Base-by-base conservation (phyloP, 2,329 filamentous ascomycete genomes). In the Parastagonospora nodorum region DNA sequence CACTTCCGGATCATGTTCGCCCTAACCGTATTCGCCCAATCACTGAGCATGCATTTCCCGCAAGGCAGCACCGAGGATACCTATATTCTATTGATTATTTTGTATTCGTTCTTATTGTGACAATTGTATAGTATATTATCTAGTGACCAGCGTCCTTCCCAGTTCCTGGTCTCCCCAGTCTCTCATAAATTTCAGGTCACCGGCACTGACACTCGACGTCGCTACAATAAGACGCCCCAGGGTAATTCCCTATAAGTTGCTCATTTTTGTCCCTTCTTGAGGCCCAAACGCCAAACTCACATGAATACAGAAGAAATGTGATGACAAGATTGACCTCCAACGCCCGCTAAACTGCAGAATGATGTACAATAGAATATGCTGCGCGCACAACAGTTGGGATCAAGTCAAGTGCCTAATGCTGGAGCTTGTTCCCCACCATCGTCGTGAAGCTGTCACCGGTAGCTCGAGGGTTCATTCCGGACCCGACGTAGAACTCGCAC, bases 401-500 rank as follows among this genome's bases (percentile, higher is more conserved):
- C 7, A 11, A 31, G 29, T 31, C 7, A 11, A 11, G 29, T 27
- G 35, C 33, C 15, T 37, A 15, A 14, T 49, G 42, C 4, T 52
- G 37, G 2, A 64, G 45, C 43, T 58, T 57, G n/a, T 43, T 51
- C 10, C 62, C 61, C 28, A 45, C 41, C 8, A 61, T 33, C 11
- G 63, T 51, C 10, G 47, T 53, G 58, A 74, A 74, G 32, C 53
- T 64, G 14, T 66, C 50, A 12, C 64, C 64, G 5, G 62, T 42
- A 4, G 58, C 45, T 38, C 71, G 60, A 8, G 65, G 64, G 36
- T 68, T 50, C 42, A 56, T 66, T 27, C 71, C 74, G 28, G 68
- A 64, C 5, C 78, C 77, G 33, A 72, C 60, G 53, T 72, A 75
- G 42, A 80, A 75, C 45, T 78, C 75, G 55, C 74, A 77, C 9